phyloP scores from a whole-genome alignment of 2,329 filamentous ascomycete genomes.

The Colletotrichum eremochloae region DNA sequence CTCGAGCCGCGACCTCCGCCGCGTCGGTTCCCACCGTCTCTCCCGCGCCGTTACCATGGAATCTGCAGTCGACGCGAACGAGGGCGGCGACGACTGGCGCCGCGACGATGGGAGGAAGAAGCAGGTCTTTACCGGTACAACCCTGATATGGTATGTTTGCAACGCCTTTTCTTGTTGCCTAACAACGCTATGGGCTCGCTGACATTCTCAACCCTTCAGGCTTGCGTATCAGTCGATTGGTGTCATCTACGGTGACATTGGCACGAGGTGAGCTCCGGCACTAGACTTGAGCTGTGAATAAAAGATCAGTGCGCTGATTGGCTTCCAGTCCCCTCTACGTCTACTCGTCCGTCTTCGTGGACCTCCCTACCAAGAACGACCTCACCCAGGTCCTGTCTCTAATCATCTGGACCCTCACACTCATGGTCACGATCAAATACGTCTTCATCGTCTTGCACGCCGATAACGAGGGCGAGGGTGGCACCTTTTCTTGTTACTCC shows the following conservation, averaged over 20 bases:
- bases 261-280: slow-evolving; percentile 51
- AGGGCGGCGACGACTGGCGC: slow-evolving; percentile 49
- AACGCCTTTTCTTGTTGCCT: rapidly evolving
- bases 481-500: slow-evolving; percentile 77
- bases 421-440: slow-evolving; percentile 80
- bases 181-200: background rate
- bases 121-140: slow-evolving; percentile 53
- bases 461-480: slow-evolving; percentile 79
- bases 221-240: slow-evolving; percentile 75
- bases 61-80: slow-evolving; percentile 47
- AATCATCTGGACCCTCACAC: slow-evolving; percentile 76
- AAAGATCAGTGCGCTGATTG: background rate
- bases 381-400: slow-evolving; percentile 76
- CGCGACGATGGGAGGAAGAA: slow-evolving; percentile 51
- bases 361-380: slow-evolving; percentile 67
- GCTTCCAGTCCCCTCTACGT: slow-evolving; percentile 73
- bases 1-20: slow-evolving; percentile 41
- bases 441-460: slow-evolving; percentile 74
- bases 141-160: slow-evolving; percentile 51
- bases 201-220: slow-evolving; percentile 49
- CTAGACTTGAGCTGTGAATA: background rate
- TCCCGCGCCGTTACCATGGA: slow-evolving; percentile 46
- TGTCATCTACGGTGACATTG: slow-evolving; percentile 79
- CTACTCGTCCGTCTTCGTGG: slow-evolving; percentile 75
- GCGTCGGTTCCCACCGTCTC: slow-evolving; percentile 42